Conservation (phyloP, 495 filamentous ascomycete genomes). For the Aspergillus cavernicola region DNA sequence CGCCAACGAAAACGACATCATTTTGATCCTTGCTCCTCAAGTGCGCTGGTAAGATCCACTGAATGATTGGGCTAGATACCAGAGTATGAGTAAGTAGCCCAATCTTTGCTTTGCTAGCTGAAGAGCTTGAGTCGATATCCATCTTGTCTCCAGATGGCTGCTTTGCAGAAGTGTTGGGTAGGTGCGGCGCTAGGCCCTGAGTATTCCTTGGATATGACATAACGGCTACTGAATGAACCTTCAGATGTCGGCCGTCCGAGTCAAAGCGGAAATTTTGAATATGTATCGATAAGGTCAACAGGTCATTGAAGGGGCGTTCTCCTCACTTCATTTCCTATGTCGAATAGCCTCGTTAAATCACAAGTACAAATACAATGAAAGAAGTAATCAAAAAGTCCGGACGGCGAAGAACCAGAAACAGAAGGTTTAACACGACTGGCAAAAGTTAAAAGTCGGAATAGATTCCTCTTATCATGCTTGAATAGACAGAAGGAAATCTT, state of each 20-base stretch:
- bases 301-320: neutral
- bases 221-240: neutral
- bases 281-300: neutral
- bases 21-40: constrained; percentile 66
- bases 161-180: neutral
- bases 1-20: constrained; percentile 88
- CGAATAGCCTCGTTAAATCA: neutral
- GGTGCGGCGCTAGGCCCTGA: neutral
- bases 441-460: neutral
- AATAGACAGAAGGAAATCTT: neutral
- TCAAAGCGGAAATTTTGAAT: neutral
- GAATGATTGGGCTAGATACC: constrained; percentile 68
- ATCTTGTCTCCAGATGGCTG: constrained; percentile 5
- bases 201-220: constrained; percentile 12
- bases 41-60: constrained; percentile 75
- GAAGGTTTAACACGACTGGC: neutral
- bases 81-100: constrained; percentile 77
- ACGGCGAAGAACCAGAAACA: neutral
- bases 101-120: constrained; percentile 10
- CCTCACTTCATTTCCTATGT: constrained; percentile 9
- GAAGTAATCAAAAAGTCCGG: neutral
- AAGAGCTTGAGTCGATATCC: constrained; percentile 15
- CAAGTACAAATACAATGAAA: constrained; percentile 8
- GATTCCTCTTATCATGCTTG: constrained; percentile 1
- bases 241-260: neutral